Evolutionary conservation across 768 basidiomycete genomes (phyloP).

Genomic region (Pleurotus giganteus): DNA sequence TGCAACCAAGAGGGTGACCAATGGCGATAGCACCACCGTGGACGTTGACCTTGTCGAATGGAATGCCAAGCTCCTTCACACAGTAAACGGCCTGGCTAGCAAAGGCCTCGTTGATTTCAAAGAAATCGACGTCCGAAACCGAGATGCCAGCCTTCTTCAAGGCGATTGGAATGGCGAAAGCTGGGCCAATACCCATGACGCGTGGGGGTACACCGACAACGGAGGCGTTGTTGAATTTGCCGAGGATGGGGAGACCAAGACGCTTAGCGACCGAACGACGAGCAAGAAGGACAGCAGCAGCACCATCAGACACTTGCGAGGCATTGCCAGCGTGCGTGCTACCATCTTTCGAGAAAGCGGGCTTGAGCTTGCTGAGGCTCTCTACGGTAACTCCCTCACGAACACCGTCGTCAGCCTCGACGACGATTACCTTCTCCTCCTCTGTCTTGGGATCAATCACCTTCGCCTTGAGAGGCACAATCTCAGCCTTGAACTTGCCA

Average conservation of each 20-base stretch:
- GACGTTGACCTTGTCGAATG: conserved; percentile 78
- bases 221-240: conserved; percentile 74
- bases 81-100: conserved; percentile 79
- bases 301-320: conserved; percentile 90
- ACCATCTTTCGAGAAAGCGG: conserved; percentile 78
- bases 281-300: conserved; percentile 83
- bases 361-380: conserved; percentile 76
- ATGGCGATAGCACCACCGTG: conserved; percentile 89
- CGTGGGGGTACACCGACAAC: conserved; percentile 81
- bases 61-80: conserved; percentile 66
- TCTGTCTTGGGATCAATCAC: conserved; percentile 74
- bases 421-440: conserved; percentile 60
- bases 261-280: conserved; percentile 78
- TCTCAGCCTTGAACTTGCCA: conserved; percentile 82
- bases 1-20: conserved; percentile 86
- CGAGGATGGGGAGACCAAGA: conserved; percentile 82
- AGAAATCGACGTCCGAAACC: conserved; percentile 81
- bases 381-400: conserved; percentile 81
- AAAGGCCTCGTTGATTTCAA: conserved; percentile 91
- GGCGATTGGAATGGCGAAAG: conserved; percentile 78
- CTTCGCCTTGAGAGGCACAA: conserved; percentile 74
- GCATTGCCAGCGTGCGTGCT: conserved; percentile 83
- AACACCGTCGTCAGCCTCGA: conserved; percentile 84
- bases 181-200: conserved; percentile 92
- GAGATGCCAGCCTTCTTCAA: conserved; percentile 66